phyloP scores from a whole-genome alignment of 805 yeast genomes.

The Zygoascus flipseniorum region DNA sequence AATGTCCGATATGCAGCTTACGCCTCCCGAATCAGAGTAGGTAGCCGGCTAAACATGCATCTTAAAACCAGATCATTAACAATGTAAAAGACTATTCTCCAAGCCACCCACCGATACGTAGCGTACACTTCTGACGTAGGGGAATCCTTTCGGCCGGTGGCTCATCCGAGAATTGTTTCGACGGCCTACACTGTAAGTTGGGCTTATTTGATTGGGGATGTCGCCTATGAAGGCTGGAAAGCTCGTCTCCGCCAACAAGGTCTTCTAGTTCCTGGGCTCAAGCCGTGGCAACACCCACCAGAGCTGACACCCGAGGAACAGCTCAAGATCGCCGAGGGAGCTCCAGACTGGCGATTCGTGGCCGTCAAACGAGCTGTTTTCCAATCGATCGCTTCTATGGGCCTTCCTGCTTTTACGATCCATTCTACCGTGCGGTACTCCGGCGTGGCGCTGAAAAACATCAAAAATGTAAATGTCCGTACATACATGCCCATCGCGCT shows the following conservation, averaged over 20 bases:
- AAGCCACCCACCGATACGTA: conserved; percentile 71
- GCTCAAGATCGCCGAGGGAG: conserved; percentile 32
- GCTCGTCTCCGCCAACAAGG: conserved; percentile 52
- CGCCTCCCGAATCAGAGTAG: conserved; percentile 55
- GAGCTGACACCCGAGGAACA: conserved; percentile 27
- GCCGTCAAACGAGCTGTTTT: conserved; percentile 67
- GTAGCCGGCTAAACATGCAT: conserved; percentile 3
- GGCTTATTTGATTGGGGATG: conserved; percentile 70
- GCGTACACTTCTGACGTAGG: conserved; percentile 86
- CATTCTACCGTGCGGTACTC: conserved; percentile 66
- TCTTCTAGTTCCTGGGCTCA: conserved; percentile 46
- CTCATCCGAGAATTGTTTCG: conserved; percentile 56
- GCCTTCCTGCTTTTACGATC: conserved; percentile 77
- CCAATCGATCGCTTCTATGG: conserved; percentile 80
- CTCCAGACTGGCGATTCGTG: conserved; percentile 59
- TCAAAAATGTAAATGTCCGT: conserved; percentile 39
- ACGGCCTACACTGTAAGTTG: conserved; percentile 68
- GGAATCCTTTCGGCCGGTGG: conserved; percentile 77
- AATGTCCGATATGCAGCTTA: conserved; percentile 71
- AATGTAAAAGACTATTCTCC: conserved; percentile 42
- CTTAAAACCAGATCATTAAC: neutral
- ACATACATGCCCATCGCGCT: conserved; percentile 72
- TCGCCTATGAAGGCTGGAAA: conserved; percentile 62
- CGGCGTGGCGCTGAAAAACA: conserved; percentile 50
- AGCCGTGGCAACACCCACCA: conserved; percentile 58